Conservation (phyloP, 2,329 filamentous ascomycete genomes). For the Epichloe amarillans region DNA sequence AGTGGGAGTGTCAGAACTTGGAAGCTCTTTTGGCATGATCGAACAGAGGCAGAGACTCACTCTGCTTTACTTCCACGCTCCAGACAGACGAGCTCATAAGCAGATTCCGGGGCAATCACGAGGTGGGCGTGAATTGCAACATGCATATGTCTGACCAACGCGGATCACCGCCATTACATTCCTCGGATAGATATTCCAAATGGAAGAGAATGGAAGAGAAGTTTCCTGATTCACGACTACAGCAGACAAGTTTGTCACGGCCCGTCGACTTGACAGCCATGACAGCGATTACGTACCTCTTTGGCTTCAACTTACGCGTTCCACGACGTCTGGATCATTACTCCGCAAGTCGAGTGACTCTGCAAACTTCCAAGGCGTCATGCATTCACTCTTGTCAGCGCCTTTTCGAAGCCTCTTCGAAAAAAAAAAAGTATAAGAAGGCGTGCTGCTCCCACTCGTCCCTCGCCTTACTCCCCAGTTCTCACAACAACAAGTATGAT, state of each 20-base stretch:
- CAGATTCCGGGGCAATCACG: no score
- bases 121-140: no score
- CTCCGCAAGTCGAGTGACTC: neutral
- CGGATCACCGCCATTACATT: neutral
- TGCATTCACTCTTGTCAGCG: neutral
- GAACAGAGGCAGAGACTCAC: no score
- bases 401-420: no score
- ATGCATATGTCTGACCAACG: neutral
- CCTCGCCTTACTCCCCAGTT: neutral
- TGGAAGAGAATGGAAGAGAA: conserved; percentile 24
- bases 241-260: neutral
- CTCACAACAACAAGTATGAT: neutral
- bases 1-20: no score
- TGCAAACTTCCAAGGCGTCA: no score
- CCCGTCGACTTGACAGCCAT: conserved; percentile 17
- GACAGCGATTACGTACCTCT: conserved; percentile 29
- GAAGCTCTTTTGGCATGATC: no score
- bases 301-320: conserved; percentile 27
- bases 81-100: no score
- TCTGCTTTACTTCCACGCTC: no score
- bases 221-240: conserved; percentile 17
- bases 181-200: no score
- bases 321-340: conserved; percentile 21
- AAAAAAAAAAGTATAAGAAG: neutral
- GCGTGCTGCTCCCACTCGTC: neutral